Percentiles rank a stretch among this genome's conserved stretches.
These are phyloP conservation scores for Nevesoporus exiguus DNA, from an alignment of 768 basidiomycete species.

Conservation along the genomic window DNA sequence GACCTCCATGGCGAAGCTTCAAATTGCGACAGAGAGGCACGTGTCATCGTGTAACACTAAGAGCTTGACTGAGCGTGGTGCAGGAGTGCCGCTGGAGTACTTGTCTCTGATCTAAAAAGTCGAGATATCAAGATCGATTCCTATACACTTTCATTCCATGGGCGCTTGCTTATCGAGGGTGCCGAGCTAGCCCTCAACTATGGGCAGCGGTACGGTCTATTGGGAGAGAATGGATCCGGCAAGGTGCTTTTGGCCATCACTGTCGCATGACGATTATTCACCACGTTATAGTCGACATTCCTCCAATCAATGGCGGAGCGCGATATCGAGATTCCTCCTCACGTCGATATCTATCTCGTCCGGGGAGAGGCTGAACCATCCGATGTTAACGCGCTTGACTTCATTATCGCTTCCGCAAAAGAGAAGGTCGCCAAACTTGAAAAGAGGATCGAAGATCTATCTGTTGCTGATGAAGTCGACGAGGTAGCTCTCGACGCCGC, in stretches of 20 bases:
- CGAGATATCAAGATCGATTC: slow-evolving; percentile 98
- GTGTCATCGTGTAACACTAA: slow-evolving; percentile 2
- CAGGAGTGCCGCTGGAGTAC: slow-evolving; percentile 88
- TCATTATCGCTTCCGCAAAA: slow-evolving; percentile 88
- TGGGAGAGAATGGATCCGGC: slow-evolving; percentile 98
- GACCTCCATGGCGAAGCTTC: slow-evolving; percentile 82
- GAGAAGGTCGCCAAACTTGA: slow-evolving; percentile 93
- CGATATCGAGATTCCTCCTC: slow-evolving; percentile 89
- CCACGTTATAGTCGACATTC: slow-evolving; percentile 74
- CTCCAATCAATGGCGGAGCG: slow-evolving; percentile 93
- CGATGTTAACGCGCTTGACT: slow-evolving; percentile 94
- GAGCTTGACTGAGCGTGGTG: slow-evolving; percentile 6
- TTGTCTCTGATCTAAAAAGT: slow-evolving; percentile 87
- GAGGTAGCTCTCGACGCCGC: slow-evolving; percentile 82
- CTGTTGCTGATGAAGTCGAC: slow-evolving; percentile 84
- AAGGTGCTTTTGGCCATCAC: slow-evolving; percentile 57
- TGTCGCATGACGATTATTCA: slow-evolving; percentile 6
- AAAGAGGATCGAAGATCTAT: slow-evolving; percentile 89
- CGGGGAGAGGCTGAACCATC: slow-evolving; percentile 94
- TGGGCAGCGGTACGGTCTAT: slow-evolving; percentile 89
- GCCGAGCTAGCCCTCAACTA: slow-evolving; percentile 79
- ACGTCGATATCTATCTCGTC: slow-evolving; percentile 98
- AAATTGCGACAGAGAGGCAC: slow-evolving; percentile 85
- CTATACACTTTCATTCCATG: slow-evolving; percentile 96
- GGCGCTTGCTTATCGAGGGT: slow-evolving; percentile 70